Base-by-base conservation (phyloP, 805 yeast genomes). In the Candida endomychidarum region DNA sequence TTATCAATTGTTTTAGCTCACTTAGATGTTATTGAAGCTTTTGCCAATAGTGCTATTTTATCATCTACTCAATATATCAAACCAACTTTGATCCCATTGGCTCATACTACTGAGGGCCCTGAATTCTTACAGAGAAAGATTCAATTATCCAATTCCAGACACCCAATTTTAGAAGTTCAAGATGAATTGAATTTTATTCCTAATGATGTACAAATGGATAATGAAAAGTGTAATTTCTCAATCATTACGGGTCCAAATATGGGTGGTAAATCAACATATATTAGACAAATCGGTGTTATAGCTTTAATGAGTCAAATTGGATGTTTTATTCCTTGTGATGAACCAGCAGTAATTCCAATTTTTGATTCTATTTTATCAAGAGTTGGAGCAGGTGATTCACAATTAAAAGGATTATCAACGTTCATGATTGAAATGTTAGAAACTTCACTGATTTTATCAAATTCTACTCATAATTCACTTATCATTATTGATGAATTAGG, bases 361-460 rank as follows among this genome's bases (percentile, higher is more conserved):
- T 88, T 91, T 46, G 99, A 93, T 63, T 88, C 96, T 2, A 83
- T 93, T 4, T 73, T 93, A 44, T 95, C 98, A 10, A 80, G 99
- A 56, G 96, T 93, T n/a, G 99, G 99, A 8, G 98, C 99, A 2
- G 95, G 97, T 9, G 99, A 93, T 60, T 91, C 97, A 0, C 99
- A 93, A 63, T 72, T 93, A 56, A 90, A 91, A 61, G 99, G 99
- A 18, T 87, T 93, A 20, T 90, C 98, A 0, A 93, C 99, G 0
- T 93, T 93, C 54, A 60, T 60, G 65, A 86, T 95, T 19, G 99
- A 93, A 61, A 89, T 93, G 97, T 70, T 88, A 38, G 99, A 93
- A 54, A 87, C 96, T 38, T 83, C 96, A 0, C 79, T 91, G 2
- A 91, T 93, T 49, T 70, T 93, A 42, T 80, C 85, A 44, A 78